Conservation (phyloP, 2,329 filamentous ascomycete genomes). For the Penicillium glabrum region DNA sequence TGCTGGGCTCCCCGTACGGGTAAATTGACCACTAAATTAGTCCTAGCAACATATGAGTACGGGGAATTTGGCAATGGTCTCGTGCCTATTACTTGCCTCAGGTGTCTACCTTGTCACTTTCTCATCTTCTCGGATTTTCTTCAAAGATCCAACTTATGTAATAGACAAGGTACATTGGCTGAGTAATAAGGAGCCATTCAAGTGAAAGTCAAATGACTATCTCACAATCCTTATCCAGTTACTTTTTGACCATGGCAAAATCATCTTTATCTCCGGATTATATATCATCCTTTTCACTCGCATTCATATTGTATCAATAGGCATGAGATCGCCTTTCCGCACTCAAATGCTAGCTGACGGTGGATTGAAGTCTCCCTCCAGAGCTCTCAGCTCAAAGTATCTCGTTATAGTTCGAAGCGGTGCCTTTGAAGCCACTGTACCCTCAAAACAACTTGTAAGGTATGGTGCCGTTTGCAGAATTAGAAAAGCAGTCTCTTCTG, state of each 20-base stretch:
- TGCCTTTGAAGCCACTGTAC: neutral
- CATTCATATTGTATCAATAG: too few relatives aligned
- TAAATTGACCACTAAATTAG: slow-evolving; percentile 22
- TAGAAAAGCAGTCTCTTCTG: neutral
- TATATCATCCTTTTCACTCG: too few relatives aligned
- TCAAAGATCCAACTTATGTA: too few relatives aligned
- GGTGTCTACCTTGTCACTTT: neutral
- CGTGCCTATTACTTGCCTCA: neutral
- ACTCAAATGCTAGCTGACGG: neutral
- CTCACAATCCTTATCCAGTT: too few relatives aligned
- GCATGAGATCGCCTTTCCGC: neutral
- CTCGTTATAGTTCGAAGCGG: neutral
- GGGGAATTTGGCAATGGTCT: neutral
- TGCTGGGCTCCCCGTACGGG: neutral
- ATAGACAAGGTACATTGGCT: too few relatives aligned
- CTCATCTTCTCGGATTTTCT: neutral
- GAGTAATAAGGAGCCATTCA: too few relatives aligned
- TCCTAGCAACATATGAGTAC: neutral
- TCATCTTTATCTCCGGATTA: too few relatives aligned
- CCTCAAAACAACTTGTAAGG: neutral
- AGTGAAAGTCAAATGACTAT: too few relatives aligned
- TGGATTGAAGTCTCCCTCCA: neutral
- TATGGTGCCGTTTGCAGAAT: neutral
- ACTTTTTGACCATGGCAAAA: too few relatives aligned
- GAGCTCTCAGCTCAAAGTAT: neutral